A percentile compares a stretch with the other conserved stretches of the same genome.
Evolutionary conservation across 202 grass and related monocot genomes (phyloP).

Genomic region (Setaria viridis): DNA sequence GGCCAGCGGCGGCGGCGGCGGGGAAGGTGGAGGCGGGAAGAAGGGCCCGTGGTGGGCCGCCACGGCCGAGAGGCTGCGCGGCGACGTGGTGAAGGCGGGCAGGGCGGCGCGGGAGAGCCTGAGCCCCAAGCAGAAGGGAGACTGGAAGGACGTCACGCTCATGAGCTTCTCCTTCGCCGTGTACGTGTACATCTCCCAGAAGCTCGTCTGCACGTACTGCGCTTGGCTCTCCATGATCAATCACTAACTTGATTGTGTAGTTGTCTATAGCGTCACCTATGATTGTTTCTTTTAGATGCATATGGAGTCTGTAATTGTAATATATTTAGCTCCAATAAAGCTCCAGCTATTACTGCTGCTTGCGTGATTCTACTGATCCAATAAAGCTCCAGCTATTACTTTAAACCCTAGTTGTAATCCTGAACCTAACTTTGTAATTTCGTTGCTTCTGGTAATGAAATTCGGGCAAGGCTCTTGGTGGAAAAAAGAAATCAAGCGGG

Average conservation of each 20-base stretch:
- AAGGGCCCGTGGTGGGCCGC: conserved; percentile 35
- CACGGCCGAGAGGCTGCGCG: conserved; percentile 39
- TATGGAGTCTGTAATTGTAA: background rate
- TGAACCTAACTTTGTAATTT: too few species aligned
- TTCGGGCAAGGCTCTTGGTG: background rate
- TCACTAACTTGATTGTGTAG: conserved; percentile 33
- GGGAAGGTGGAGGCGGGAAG: conserved; percentile 15
- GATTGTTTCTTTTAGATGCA: background rate
- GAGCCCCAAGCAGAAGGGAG: conserved; percentile 76
- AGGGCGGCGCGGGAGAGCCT: conserved; percentile 55
- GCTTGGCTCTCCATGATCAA: conserved; percentile 79
- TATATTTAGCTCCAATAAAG: conserved; percentile 37
- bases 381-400: background rate
- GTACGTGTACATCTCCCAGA: conserved; percentile 92
- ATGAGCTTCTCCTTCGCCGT: conserved; percentile 92
- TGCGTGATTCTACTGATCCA: background rate
- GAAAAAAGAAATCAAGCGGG: background rate
- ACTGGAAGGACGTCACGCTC: conserved; percentile 84
- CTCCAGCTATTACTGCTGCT: background rate
- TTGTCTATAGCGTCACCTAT: background rate
- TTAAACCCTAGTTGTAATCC: too few species aligned
- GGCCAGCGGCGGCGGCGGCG: background rate
- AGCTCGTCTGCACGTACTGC: conserved; percentile 82
- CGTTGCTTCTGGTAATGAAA: too few species aligned
- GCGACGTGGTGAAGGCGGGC: conserved; percentile 59